Percentiles rank a stretch among this genome's conserved stretches.
Conservation (phyloP, 495 filamentous ascomycete species). For the Penicillium longicatenatum region DNA sequence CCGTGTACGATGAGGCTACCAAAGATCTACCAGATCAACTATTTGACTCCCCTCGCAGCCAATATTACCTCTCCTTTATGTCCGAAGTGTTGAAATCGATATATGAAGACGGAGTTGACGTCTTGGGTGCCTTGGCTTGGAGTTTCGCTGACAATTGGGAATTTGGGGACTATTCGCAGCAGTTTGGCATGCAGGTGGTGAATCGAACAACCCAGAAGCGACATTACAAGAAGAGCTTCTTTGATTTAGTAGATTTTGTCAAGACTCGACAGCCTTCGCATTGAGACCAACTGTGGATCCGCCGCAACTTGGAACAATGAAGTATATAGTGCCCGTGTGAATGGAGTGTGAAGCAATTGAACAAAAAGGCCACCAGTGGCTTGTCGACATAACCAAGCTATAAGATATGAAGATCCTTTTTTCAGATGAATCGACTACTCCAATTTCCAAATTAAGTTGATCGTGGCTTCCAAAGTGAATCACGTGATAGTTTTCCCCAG, state of each 20-base stretch:
- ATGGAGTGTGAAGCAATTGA: neutral
- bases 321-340: no score
- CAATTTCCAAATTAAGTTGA: neutral
- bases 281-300: neutral
- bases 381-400: no score
- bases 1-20: constrained; percentile 32
- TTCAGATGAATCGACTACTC: no score
- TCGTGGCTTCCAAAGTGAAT: neutral
- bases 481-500: neutral
- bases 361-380: neutral
- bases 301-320: no score
- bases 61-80: constrained; percentile 46
- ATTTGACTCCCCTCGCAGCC: constrained; percentile 40
- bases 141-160: constrained; percentile 50
- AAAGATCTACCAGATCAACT: constrained; percentile 37
- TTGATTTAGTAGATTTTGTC: constrained; percentile 50
- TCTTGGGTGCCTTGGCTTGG: constrained; percentile 49
- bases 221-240: constrained; percentile 50
- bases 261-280: constrained; percentile 19
- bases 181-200: constrained; percentile 47
- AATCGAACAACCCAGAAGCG: constrained; percentile 43
- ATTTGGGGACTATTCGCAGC: constrained; percentile 41
- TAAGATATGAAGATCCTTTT: no score
- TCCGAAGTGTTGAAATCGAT: constrained; percentile 47
- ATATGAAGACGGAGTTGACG: constrained; percentile 45